Base-by-base conservation (phyloP, 495 filamentous ascomycete genomes). In the Xylaria grammica region DNA sequence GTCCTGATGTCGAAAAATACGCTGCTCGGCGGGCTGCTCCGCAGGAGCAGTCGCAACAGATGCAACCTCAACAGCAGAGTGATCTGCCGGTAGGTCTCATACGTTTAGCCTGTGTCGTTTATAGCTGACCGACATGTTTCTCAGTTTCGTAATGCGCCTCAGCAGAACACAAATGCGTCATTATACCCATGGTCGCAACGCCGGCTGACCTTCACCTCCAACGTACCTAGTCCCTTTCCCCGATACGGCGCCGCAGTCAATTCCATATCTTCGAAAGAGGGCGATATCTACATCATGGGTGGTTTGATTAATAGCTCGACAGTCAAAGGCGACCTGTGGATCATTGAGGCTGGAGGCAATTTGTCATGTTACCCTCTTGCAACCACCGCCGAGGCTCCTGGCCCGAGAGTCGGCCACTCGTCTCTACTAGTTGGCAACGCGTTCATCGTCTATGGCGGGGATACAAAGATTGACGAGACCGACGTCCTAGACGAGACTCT, bases 221-320 rank as follows among this genome's bases (percentile, higher is more conserved):
- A 89, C 6, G 89, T 94, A 66, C 85, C 90, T 11, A 94, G 91
- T 65, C 95, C 96, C 2, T 98, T 99, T 73, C 96, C 96, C 10
- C 88, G 96, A 72, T 98, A 98, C 84, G 96, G 96, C 72, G 93
- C 96, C 46, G 96, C 96, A 9, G 93, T 97, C 76, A 99, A 98
- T 75, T 85, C 93, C 0, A 83, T 90, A 15, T 88, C 94, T 19
- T 96, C 94, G 8, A 98, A 97, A 75, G 96, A 99, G 77, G 96
- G 96, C 50, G 91, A 96, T 71, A 91, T 99, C 51, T 99, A 98
- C 70, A 84, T 99, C 69, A 98, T 99, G 94, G 96, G 96, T 46
- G 96, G 96, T 48, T 77, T 99, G 59, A 91, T 98, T 68, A 92
- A 96, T 72, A 93, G 93, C 46, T 91, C 92, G 9, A 96, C 91